phyloP scores from a whole-genome alignment of 768 basidiomycete species.

The Russula brevipes region DNA sequence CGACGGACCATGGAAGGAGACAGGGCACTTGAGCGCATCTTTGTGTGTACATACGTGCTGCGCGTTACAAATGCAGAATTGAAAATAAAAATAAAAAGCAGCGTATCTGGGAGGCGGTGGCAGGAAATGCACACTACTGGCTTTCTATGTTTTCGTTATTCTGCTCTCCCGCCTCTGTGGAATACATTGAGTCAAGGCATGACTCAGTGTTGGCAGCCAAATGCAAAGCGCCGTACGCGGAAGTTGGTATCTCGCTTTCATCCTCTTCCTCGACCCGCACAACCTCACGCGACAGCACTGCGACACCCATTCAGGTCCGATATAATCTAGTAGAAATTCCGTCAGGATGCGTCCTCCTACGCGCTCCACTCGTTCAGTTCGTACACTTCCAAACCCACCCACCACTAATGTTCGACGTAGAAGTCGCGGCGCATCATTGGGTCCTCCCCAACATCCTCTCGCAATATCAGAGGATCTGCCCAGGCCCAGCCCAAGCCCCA shows the following conservation, averaged over 20 bases:
- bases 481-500: not conserved
- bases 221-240: not conserved
- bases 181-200: not conserved
- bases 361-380: slow-evolving; percentile 31
- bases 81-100: too few relatives aligned
- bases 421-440: not conserved
- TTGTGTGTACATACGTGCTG: too few relatives aligned
- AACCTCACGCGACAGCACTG: slow-evolving; percentile 13
- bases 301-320: not conserved
- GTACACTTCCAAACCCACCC: slow-evolving; percentile 17
- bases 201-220: not conserved
- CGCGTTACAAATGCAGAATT: too few relatives aligned
- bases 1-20: too few relatives aligned
- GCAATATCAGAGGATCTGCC: not conserved
- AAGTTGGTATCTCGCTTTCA: not conserved
- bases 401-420: not conserved
- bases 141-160: not conserved
- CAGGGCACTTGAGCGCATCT: too few relatives aligned
- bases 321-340: slow-evolving; percentile 5
- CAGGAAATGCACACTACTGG: not conserved
- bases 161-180: not conserved
- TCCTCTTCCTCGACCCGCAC: not conserved
- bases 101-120: not conserved
- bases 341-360: slow-evolving; percentile 28
- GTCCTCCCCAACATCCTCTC: not conserved